Percentiles rank a stretch among this genome's conserved stretches.
Evolutionary conservation across 164 flowering plant species (phyloP).

Genomic region (Chimonanthus salicifolius): DNA sequence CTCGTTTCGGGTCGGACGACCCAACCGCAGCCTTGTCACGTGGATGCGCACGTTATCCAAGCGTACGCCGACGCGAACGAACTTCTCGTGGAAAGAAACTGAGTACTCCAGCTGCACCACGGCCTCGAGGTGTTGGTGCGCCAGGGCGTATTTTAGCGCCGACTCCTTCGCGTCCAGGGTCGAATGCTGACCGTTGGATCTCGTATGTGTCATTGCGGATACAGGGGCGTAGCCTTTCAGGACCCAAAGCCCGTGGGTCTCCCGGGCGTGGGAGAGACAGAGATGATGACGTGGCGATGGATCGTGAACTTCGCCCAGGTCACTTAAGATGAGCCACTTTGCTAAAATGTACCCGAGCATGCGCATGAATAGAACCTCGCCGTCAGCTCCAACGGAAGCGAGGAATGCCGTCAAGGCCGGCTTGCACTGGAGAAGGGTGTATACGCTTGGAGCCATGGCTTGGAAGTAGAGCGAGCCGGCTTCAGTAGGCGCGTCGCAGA

Average conservation of each 20-base stretch:
- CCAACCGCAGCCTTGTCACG: slow-evolving; percentile 54
- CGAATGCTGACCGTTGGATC: slow-evolving; percentile 9
- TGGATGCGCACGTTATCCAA: slow-evolving; percentile 77
- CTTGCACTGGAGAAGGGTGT: slow-evolving; percentile 23
- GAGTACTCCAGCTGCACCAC: slow-evolving; percentile 69
- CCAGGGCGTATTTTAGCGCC: slow-evolving; percentile 58
- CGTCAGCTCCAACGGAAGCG: slow-evolving; percentile 59
- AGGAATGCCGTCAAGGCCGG: slow-evolving; percentile 48
- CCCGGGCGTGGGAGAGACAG: slow-evolving; percentile 56
- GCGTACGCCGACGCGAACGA: slow-evolving; percentile 54
- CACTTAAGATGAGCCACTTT: slow-evolving; percentile 53
- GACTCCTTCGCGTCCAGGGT: slow-evolving; percentile 50
- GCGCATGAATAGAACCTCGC: slow-evolving; percentile 71
- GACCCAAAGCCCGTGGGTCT: slow-evolving; percentile 65
- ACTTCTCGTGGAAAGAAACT: slow-evolving; percentile 33
- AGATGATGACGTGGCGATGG: slow-evolving; percentile 9
- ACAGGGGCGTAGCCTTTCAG: slow-evolving; percentile 67
- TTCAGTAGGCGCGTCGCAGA: slow-evolving; percentile 59
- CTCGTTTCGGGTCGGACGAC: neutral
- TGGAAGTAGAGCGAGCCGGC: slow-evolving; percentile 67
- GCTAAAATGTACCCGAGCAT: slow-evolving; percentile 65
- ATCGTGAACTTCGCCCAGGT: slow-evolving; percentile 28
- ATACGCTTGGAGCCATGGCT: slow-evolving; percentile 42
- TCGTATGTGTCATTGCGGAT: slow-evolving; percentile 38
- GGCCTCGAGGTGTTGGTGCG: slow-evolving; percentile 83